These are phyloP conservation scores for Colletotrichum gigasporum DNA, from an alignment of 2,329 filamentous ascomycete genomes.

Conservation along the genomic window DNA sequence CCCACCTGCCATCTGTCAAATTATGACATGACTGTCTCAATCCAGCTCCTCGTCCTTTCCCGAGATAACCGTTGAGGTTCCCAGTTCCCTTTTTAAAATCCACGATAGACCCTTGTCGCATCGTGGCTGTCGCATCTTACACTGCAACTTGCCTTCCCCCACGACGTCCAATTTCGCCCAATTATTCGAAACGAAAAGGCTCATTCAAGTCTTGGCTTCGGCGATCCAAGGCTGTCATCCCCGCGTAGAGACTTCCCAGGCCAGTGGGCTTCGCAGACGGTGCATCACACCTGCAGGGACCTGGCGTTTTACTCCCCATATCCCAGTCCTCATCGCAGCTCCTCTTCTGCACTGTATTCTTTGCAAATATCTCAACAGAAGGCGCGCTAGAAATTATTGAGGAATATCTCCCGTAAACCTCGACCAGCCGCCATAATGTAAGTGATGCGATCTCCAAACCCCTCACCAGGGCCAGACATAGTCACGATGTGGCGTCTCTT, in stretches of 20 bases:
- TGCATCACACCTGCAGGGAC: background rate
- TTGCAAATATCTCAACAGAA: background rate
- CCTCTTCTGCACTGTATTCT: background rate
- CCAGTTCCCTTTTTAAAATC: constrained; percentile 16
- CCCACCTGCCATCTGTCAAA: constrained; percentile 3
- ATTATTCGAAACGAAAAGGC: background rate
- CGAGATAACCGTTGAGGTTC: background rate
- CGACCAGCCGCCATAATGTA: constrained; percentile 13
- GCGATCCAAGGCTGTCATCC: background rate
- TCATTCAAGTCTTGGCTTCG: background rate
- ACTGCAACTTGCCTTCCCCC: constrained; percentile 8
- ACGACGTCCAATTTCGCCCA: background rate
- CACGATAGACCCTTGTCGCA: constrained; percentile 20
- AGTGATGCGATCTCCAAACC: constrained; percentile 6
- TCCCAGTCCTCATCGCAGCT: background rate
- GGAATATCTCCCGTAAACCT: background rate
- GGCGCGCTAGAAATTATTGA: background rate
- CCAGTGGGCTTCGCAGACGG: background rate
- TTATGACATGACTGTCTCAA: constrained; percentile 32
- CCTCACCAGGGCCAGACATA: background rate
- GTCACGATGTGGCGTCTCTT: constrained; percentile 20
- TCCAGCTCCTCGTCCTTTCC: background rate
- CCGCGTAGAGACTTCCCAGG: background rate
- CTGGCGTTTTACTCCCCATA: background rate
- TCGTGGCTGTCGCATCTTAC: constrained; percentile 6